A percentile compares a stretch with the other conserved stretches of the same genome.
Conservation (phyloP, 371 early-diverging fungal species). For the Nosema muscidifuracis region DNA sequence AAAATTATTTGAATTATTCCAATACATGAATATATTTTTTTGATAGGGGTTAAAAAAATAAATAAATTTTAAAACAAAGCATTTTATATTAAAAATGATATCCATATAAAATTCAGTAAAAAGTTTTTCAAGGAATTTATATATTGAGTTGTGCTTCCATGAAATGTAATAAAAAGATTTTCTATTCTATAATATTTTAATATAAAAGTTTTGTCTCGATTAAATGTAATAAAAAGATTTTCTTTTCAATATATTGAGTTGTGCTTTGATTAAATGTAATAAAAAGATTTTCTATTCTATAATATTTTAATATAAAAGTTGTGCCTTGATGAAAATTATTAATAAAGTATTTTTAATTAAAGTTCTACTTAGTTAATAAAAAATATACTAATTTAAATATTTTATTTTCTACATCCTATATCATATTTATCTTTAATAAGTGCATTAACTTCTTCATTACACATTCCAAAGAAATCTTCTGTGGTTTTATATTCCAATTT, state of each 20-base stretch:
- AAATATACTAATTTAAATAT: no score
- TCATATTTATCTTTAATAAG: conserved; percentile 5
- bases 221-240: neutral
- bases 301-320: neutral
- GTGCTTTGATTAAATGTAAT: neutral
- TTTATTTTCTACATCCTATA: neutral
- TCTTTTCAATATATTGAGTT: neutral
- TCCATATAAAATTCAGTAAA: neutral
- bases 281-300: neutral
- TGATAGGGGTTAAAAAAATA: neutral
- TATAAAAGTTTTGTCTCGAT: neutral
- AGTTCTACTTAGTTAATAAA: no score
- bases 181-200: no score
- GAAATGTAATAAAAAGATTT: neutral
- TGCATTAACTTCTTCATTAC: neutral
- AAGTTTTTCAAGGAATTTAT: no score
- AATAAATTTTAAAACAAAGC: neutral
- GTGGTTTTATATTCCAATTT: neutral
- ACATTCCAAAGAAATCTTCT: conserved; percentile 20
- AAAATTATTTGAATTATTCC: neutral
- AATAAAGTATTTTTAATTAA: neutral
- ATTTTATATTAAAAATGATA: neutral
- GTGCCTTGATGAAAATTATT: neutral
- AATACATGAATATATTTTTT: neutral
- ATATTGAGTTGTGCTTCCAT: neutral